phyloP scores from a whole-genome alignment of 2,329 filamentous ascomycete species.

The Tolypocladium ophioglossoides region DNA sequence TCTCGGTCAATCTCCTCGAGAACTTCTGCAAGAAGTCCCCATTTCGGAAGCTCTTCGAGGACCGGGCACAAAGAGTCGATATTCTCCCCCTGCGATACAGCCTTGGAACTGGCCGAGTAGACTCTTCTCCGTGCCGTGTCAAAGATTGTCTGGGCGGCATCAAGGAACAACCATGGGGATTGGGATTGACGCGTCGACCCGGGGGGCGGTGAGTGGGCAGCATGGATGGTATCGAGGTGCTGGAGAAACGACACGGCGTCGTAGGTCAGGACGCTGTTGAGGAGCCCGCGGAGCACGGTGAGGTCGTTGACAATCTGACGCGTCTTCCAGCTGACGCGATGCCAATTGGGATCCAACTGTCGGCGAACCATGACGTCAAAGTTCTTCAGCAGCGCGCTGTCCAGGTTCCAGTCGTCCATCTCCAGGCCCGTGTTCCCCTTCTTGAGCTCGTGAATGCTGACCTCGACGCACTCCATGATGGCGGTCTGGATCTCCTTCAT shows the following conservation, averaged over 20 bases:
- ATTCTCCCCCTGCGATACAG: constrained; percentile 33
- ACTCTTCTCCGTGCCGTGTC: constrained; percentile 80
- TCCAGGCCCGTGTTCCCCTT: constrained; percentile 84
- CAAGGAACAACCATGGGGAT: constrained; percentile 91
- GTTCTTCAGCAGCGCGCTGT: constrained; percentile 83
- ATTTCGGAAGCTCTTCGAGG: constrained; percentile 91
- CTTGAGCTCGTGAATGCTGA: constrained; percentile 86
- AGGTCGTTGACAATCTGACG: constrained; percentile 89
- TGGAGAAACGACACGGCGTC: constrained; percentile 88
- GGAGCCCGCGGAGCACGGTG: constrained; percentile 68
- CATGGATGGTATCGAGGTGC: constrained; percentile 87
- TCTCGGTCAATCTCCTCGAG: constrained; percentile 90
- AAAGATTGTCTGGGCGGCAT: constrained; percentile 90
- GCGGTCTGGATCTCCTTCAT: constrained; percentile 94
- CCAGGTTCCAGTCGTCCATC: constrained; percentile 94
- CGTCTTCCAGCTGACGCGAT: constrained; percentile 89
- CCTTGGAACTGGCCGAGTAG: constrained; percentile 59
- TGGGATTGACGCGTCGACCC: constrained; percentile 82
- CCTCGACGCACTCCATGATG: constrained; percentile 90
- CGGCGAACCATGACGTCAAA: constrained; percentile 83
- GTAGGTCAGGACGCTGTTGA: constrained; percentile 73
- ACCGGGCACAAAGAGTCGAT: constrained; percentile 63
- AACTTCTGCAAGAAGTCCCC: constrained; percentile 79
- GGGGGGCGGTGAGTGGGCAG: constrained; percentile 78
- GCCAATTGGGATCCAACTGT: constrained; percentile 94